Evolutionary conservation across 176 grass and related monocot species (phyloP).

Genomic region (Paspalum notatum): DNA sequence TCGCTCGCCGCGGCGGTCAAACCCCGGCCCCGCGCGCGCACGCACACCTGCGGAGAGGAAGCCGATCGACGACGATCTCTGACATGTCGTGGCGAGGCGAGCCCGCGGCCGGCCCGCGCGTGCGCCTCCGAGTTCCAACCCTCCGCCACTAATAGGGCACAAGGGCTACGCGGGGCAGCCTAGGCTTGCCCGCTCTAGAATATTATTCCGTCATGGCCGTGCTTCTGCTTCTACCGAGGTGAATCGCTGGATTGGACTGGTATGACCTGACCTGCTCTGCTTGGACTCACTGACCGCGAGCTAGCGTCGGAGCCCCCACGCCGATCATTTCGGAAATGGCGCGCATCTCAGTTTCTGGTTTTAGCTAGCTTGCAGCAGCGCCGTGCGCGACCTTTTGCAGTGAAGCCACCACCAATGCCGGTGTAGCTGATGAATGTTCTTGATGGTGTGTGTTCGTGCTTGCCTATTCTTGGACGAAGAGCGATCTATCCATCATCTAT

Average conservation of each 20-base stretch:
- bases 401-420: background rate
- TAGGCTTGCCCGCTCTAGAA: slow-evolving; percentile 37
- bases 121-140: slow-evolving; percentile 41
- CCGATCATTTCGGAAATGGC: slow-evolving; percentile 1
- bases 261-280: slow-evolving; percentile 28
- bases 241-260: slow-evolving; percentile 51
- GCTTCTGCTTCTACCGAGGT: slow-evolving; percentile 17
- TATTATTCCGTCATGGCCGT: background rate
- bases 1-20: slow-evolving; percentile 46
- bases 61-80: slow-evolving; percentile 20
- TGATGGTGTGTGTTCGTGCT: no score
- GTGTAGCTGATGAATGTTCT: slow-evolving; percentile 18
- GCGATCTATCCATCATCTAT: background rate
- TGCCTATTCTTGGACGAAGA: background rate
- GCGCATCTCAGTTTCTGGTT: slow-evolving; percentile 2
- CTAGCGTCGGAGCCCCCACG: background rate
- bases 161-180: slow-evolving; percentile 42
- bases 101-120: slow-evolving; percentile 38
- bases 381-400: background rate
- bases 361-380: background rate
- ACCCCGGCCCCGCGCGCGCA: slow-evolving; percentile 20
- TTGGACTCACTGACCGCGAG: background rate
- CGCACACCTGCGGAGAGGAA: slow-evolving; percentile 24
- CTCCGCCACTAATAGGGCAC: slow-evolving; percentile 32
- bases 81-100: slow-evolving; percentile 40